These are phyloP conservation scores for Aspergillus sp. DNA, from an alignment of 2,329 filamentous ascomycete genomes.

Conservation along the genomic window DNA sequence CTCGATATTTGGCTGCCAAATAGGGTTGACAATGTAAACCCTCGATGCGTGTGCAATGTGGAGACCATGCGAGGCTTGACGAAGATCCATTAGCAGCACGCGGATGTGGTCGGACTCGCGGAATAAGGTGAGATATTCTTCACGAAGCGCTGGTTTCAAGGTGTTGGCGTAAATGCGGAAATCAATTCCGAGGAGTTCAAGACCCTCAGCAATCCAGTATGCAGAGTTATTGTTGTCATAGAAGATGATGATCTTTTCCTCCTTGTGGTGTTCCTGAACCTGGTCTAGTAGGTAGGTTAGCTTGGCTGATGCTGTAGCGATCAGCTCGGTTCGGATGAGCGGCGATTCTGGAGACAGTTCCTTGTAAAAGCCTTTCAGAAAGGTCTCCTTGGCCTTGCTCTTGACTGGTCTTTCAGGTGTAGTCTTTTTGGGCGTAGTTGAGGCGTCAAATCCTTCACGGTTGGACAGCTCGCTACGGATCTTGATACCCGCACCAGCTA, in stretches of 20 bases:
- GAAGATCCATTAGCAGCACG: slow-evolving; percentile 88
- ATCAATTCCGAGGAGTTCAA: slow-evolving; percentile 68
- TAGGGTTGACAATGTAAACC: slow-evolving; percentile 86
- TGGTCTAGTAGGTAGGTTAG: slow-evolving; percentile 79
- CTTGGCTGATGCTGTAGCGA: slow-evolving; percentile 84
- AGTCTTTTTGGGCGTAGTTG: slow-evolving; percentile 14
- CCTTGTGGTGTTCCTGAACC: slow-evolving; percentile 64
- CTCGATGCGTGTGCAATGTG: slow-evolving; percentile 81
- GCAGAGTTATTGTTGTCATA: slow-evolving; percentile 87
- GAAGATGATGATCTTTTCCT: slow-evolving; percentile 88
- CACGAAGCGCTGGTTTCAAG: slow-evolving; percentile 62
- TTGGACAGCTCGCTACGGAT: slow-evolving; percentile 29
- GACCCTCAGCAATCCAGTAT: slow-evolving; percentile 77
- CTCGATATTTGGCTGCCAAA: slow-evolving; percentile 79
- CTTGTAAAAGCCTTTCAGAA: slow-evolving; percentile 26
- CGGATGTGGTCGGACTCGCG: slow-evolving; percentile 68
- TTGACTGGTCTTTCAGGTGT: slow-evolving; percentile 25
- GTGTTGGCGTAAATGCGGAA: slow-evolving; percentile 58
- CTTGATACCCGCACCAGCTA: slow-evolving; percentile 43
- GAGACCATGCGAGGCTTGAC: slow-evolving; percentile 81
- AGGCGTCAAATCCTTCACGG: slow-evolving; percentile 18
- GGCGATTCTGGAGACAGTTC: slow-evolving; percentile 46
- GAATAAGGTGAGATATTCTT: slow-evolving; percentile 77
- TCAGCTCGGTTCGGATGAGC: slow-evolving; percentile 60
- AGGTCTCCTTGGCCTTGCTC: slow-evolving; percentile 31